Percentiles rank a stretch among this genome's conserved stretches.
These are phyloP conservation scores for Mucuna pruriens DNA, from an alignment of 306 rosid genomes.

Conservation along the genomic window DNA sequence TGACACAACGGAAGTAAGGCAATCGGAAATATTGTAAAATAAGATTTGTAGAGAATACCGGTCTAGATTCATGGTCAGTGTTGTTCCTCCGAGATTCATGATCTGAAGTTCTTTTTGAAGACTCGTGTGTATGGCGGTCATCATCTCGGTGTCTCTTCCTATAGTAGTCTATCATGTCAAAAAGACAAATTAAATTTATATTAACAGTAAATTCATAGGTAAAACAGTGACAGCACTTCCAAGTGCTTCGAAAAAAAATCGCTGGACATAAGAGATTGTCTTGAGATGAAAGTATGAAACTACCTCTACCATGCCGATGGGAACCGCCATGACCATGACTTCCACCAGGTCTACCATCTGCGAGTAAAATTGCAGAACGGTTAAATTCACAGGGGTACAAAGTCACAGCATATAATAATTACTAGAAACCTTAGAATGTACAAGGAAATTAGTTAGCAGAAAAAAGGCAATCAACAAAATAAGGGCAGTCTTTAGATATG, in stretches of 20 bases:
- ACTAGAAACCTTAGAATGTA: conserved; percentile 4
- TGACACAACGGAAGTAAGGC: neutral
- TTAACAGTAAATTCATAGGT: neutral
- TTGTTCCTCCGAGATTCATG: conserved; percentile 69
- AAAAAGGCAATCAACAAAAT: conserved; percentile 5
- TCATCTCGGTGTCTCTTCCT: conserved; percentile 87
- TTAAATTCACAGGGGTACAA: conserved; percentile 23
- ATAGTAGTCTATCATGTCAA: conserved; percentile 56
- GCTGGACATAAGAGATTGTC: conserved; percentile 13
- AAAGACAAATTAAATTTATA: conserved; percentile 19
- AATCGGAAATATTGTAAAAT: conserved; percentile 21
- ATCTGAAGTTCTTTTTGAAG: conserved; percentile 74
- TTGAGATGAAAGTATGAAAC: conserved; percentile 40
- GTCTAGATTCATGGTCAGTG: conserved; percentile 83
- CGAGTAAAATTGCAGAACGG: conserved; percentile 28
- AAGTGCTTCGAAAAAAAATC: conserved; percentile 24
- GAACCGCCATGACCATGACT: conserved; percentile 67
- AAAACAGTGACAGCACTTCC: neutral
- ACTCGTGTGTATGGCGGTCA: conserved; percentile 68
- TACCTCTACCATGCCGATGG: conserved; percentile 85
- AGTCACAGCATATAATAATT: conserved; percentile 12
- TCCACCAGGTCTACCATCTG: conserved; percentile 94
- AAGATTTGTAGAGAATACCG: conserved; percentile 54
- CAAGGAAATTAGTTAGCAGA: neutral
- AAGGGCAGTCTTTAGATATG: neutral